These are phyloP conservation scores for Phytophthora syringae DNA, from an alignment of 352 stramenopile genomes.

Conservation along the genomic window DNA sequence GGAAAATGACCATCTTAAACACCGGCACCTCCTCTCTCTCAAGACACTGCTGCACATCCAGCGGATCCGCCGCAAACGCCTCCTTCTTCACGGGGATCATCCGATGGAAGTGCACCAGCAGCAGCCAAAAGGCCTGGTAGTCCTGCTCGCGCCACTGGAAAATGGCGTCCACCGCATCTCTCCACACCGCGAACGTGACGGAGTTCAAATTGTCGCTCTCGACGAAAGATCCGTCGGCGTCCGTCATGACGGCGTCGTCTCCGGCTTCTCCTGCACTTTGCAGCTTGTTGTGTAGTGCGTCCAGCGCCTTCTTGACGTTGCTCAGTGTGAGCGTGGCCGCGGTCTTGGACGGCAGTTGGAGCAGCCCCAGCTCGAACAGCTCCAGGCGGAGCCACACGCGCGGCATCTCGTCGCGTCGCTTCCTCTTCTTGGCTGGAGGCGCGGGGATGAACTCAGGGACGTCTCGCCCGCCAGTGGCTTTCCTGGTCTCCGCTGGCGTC, in stretches of 20 bases:
- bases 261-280: conserved; percentile 24
- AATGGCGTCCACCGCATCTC: conserved; percentile 58
- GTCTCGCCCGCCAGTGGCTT: conserved; percentile 39
- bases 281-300: conserved; percentile 61
- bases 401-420: conserved; percentile 47
- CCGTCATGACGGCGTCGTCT: conserved; percentile 57
- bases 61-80: conserved; percentile 20
- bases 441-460: conserved; percentile 36
- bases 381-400: conserved; percentile 86
- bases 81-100: conserved; percentile 59
- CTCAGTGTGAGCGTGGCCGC: conserved; percentile 62
- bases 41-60: conserved; percentile 69
- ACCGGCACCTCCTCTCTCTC: conserved; percentile 61
- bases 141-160: conserved; percentile 87
- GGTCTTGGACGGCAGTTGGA: conserved; percentile 79
- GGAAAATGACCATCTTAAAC: conserved; percentile 79
- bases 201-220: conserved; percentile 71
- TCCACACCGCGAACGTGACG: conserved; percentile 68
- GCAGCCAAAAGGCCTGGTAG: conserved; percentile 83
- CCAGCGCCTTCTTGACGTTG: conserved; percentile 68
- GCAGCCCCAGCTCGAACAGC: conserved; percentile 85
- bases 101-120: conserved; percentile 80
- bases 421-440: conserved; percentile 47
- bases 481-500: conserved; percentile 39
- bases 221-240: conserved; percentile 37